Conservation (phyloP, 2,329 filamentous ascomycete species). For the Cylindrodendrum hubeiense region DNA sequence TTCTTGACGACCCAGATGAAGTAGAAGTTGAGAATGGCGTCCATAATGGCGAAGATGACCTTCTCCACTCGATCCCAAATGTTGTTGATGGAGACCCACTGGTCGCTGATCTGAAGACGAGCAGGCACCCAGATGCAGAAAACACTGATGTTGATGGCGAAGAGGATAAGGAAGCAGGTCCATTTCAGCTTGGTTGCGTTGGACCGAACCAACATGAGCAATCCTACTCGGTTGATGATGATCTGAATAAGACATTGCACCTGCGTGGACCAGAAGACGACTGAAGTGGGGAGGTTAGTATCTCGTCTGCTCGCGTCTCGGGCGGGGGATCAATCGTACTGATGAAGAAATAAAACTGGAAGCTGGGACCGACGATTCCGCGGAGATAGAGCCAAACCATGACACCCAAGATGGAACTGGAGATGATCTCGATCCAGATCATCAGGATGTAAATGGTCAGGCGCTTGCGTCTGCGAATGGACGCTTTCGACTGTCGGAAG, state of each 20-base stretch:
- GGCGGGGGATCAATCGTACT: conserved; percentile 40
- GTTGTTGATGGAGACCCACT: conserved; percentile 57
- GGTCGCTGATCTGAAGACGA: conserved; percentile 54
- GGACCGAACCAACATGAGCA: conserved; percentile 56
- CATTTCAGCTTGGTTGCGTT: conserved; percentile 55
- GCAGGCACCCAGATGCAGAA: conserved; percentile 65
- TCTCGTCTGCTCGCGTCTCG: fast-evolving
- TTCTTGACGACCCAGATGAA: conserved; percentile 59
- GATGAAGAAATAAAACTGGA: conserved; percentile 44
- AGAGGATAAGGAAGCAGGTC: conserved; percentile 56
- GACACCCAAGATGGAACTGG: conserved; percentile 39
- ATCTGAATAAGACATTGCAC: conserved; percentile 61
- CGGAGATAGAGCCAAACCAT: conserved; percentile 44
- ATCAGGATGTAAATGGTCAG: conserved; percentile 37
- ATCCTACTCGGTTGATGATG: conserved; percentile 63
- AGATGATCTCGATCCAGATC: conserved; percentile 42
- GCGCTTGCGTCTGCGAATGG: conserved; percentile 37
- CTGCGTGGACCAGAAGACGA: conserved; percentile 52
- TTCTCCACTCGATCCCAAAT: conserved; percentile 66
- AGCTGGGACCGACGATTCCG: conserved; percentile 46
- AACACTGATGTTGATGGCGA: conserved; percentile 61
- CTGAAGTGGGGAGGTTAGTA: conserved; percentile 34
- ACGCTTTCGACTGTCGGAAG: conserved; percentile 30
- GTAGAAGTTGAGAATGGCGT: conserved; percentile 60
- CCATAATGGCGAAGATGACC: conserved; percentile 60